A percentile compares a stretch with the other conserved stretches of the same genome.
phyloP scores from a whole-genome alignment of 208 protist species.

The Trypanosoma theileri region DNA sequence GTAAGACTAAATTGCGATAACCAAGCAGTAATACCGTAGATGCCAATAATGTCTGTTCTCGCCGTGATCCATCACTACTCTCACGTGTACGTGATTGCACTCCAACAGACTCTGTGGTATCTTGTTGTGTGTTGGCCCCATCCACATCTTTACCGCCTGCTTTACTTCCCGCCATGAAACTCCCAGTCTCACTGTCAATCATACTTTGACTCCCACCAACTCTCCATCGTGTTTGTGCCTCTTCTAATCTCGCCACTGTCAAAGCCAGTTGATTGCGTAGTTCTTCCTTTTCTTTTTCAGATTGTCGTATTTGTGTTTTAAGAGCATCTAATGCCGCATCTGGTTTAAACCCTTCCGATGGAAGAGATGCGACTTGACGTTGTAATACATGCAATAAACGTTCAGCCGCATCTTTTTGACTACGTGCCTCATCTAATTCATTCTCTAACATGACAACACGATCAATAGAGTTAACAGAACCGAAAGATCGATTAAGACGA shows the following conservation, averaged over 20 bases:
- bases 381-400: conserved; percentile 54
- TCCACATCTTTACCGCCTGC: neutral
- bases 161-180: conserved; percentile 18
- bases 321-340: conserved; percentile 38
- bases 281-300: conserved; percentile 60
- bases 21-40: conserved; percentile 54
- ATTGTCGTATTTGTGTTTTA: conserved; percentile 56
- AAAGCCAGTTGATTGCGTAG: conserved; percentile 44
- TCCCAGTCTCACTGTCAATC: conserved; percentile 19
- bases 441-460: conserved; percentile 61
- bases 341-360: conserved; percentile 26
- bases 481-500: conserved; percentile 51
- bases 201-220: neutral
- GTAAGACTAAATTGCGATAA: conserved; percentile 64
- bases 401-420: conserved; percentile 57
- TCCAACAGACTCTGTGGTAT: neutral
- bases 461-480: conserved; percentile 62
- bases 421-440: conserved; percentile 63
- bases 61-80: neutral
- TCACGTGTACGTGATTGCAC: neutral
- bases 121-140: neutral
- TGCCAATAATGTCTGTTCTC: conserved; percentile 33
- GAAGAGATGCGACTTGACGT: conserved; percentile 50
- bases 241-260: conserved; percentile 35
- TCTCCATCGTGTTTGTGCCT: conserved; percentile 6